Evolutionary conservation across 1,284 basidiomycete species (phyloP).

Genomic region (Moniliella sp.): DNA sequence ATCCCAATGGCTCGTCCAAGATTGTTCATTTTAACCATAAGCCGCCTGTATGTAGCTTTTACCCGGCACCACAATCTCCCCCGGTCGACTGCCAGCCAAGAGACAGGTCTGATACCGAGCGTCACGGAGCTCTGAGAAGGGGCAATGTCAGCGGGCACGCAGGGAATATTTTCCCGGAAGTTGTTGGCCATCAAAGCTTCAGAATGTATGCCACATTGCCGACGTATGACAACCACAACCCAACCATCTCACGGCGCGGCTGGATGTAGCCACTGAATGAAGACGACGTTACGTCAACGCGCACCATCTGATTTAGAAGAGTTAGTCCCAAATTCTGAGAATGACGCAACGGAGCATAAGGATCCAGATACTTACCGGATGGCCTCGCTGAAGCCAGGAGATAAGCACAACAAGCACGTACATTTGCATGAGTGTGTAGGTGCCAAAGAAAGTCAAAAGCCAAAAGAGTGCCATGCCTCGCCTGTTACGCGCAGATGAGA

Average conservation of each 20-base stretch:
- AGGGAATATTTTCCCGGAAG: conserved; percentile 21
- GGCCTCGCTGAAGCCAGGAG: conserved; percentile 38
- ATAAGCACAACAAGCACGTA: conserved; percentile 34
- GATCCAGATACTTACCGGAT: too few relatives aligned
- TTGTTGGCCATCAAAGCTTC: conserved; percentile 43
- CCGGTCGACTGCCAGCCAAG: neutral
- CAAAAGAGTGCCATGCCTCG: too few relatives aligned
- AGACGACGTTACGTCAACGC: conserved; percentile 45
- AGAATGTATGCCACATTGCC: conserved; percentile 41
- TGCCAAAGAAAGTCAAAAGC: too few relatives aligned
- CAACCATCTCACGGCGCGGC: conserved; percentile 36
- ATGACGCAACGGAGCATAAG: too few relatives aligned
- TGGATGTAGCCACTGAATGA: conserved; percentile 51
- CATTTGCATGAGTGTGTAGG: conserved; percentile 2
- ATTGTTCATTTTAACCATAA: conserved; percentile 1
- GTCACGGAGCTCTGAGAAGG: conserved; percentile 5
- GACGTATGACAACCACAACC: conserved; percentile 34
- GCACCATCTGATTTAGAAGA: too few relatives aligned
- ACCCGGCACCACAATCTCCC: neutral
- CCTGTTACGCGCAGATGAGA: neutral
- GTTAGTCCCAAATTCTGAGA: too few relatives aligned
- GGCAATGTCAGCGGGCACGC: conserved; percentile 5
- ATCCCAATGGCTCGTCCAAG: conserved; percentile 3
- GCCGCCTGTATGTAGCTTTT: neutral
- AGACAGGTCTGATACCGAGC: conserved; percentile 12